phyloP scores from a whole-genome alignment of 2,329 filamentous ascomycete genomes.

The Claviceps sp. region DNA sequence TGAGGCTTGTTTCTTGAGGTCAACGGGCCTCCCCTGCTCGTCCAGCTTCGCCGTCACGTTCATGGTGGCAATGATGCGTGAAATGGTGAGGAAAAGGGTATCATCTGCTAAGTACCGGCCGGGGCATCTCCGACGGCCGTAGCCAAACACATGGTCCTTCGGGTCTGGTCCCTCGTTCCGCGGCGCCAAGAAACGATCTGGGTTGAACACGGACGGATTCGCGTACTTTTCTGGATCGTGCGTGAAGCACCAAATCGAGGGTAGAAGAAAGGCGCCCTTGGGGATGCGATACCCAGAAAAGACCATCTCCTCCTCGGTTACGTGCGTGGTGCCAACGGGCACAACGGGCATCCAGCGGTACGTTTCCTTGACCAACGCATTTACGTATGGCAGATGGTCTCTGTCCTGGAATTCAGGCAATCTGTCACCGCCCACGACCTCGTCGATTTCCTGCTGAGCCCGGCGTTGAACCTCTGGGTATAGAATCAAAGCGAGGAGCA shows the following conservation, averaged over 20 bases:
- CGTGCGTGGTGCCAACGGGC: constrained; percentile 24
- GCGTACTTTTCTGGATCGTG: constrained; percentile 58
- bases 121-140: constrained; percentile 22
- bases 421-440: constrained; percentile 26
- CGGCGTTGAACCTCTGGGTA: constrained; percentile 26
- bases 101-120: constrained; percentile 19
- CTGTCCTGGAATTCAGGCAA: constrained; percentile 30
- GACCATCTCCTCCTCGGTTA: constrained; percentile 17
- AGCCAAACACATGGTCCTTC: constrained; percentile 17
- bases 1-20: constrained; percentile 3
- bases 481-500: constrained; percentile 33
- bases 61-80: constrained; percentile 33
- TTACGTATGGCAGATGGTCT: constrained; percentile 28
- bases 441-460: constrained; percentile 28
- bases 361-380: constrained; percentile 17
- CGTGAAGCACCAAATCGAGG: constrained; percentile 24
- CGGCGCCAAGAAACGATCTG: constrained; percentile 17
- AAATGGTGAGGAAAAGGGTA: constrained; percentile 20
- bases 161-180: constrained; percentile 17
- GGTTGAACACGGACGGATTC: constrained; percentile 19
- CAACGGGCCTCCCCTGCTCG: constrained; percentile 23
- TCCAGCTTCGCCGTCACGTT: constrained; percentile 16
- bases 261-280: constrained; percentile 13
- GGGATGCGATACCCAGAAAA: constrained; percentile 15
- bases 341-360: constrained; percentile 18